Evolutionary conservation across 2,329 filamentous ascomycete genomes (phyloP).

Genomic region (Coniella vitis): DNA sequence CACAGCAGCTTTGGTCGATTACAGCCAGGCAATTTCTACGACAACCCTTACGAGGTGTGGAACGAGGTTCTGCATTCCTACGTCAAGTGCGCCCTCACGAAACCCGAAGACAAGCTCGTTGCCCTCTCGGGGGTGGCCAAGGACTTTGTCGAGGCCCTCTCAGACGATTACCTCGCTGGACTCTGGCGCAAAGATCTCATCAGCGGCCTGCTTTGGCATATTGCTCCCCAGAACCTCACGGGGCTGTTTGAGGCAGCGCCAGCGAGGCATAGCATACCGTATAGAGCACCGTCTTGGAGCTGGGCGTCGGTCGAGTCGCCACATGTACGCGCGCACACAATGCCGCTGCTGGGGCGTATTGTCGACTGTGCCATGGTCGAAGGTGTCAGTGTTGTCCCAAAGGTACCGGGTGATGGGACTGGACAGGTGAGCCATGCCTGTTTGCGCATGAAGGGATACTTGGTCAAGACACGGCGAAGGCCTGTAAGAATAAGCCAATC

Average conservation of each 20-base stretch:
- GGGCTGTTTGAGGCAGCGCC: not conserved
- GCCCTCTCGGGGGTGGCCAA: constrained; percentile 11
- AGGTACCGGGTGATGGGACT: not conserved
- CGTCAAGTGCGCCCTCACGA: constrained; percentile 4
- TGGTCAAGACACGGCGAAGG: not conserved
- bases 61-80: constrained; percentile 3
- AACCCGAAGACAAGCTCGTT: constrained; percentile 6
- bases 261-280: not conserved
- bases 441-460: not conserved
- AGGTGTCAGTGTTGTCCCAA: not conserved
- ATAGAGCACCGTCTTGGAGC: constrained; percentile 12
- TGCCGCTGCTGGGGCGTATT: not conserved
- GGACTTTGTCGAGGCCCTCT: not conserved
- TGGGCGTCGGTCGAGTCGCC: constrained; percentile 7
- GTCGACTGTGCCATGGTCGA: not conserved
- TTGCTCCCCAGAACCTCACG: not conserved
- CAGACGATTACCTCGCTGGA: constrained; percentile 12
- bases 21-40: no score
- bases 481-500: not conserved
- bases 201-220: constrained; percentile 6
- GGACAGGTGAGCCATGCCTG: constrained; percentile 6
- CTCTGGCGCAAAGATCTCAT: constrained; percentile 7
- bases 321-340: not conserved
- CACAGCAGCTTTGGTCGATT: no score
- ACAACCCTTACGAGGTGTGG: constrained; percentile 4